Conservation (phyloP, 2,329 filamentous ascomycete genomes). For the Emergomyces orientalis region DNA sequence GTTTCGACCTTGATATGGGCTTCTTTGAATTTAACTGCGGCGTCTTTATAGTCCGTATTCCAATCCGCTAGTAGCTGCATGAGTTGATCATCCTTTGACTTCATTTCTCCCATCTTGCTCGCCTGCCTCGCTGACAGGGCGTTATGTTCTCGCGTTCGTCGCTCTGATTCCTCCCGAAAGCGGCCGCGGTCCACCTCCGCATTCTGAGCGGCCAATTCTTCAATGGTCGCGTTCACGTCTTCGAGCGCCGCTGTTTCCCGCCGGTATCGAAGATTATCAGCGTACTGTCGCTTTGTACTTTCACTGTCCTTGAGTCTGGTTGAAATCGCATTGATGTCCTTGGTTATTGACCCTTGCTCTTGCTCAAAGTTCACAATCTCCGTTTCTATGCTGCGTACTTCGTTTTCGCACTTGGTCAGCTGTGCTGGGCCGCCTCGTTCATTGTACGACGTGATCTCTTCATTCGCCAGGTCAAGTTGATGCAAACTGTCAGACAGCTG, state of each 20-base stretch:
- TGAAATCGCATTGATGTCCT: constrained; percentile 66
- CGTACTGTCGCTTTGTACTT: constrained; percentile 74
- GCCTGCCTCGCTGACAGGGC: constrained; percentile 63
- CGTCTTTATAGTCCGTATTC: constrained; percentile 77
- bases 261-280: constrained; percentile 80
- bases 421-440: constrained; percentile 64
- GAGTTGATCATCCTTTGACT: constrained; percentile 75
- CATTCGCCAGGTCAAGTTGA: constrained; percentile 64
- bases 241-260: constrained; percentile 62
- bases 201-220: constrained; percentile 64
- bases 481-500: constrained; percentile 64
- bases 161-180: constrained; percentile 59
- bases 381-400: constrained; percentile 58
- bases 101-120: constrained; percentile 66
- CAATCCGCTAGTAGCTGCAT: constrained; percentile 65
- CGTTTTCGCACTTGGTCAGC: constrained; percentile 58
- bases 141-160: constrained; percentile 59
- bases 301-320: constrained; percentile 70
- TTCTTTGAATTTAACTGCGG: constrained; percentile 70
- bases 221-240: constrained; percentile 58
- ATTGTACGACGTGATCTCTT: constrained; percentile 71
- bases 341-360: constrained; percentile 58
- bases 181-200: constrained; percentile 73
- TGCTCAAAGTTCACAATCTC: constrained; percentile 56
- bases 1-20: constrained; percentile 83